Evolutionary conservation across 1,284 basidiomycete genomes (phyloP).

Genomic region (Butyriboletus appendiculatus): DNA sequence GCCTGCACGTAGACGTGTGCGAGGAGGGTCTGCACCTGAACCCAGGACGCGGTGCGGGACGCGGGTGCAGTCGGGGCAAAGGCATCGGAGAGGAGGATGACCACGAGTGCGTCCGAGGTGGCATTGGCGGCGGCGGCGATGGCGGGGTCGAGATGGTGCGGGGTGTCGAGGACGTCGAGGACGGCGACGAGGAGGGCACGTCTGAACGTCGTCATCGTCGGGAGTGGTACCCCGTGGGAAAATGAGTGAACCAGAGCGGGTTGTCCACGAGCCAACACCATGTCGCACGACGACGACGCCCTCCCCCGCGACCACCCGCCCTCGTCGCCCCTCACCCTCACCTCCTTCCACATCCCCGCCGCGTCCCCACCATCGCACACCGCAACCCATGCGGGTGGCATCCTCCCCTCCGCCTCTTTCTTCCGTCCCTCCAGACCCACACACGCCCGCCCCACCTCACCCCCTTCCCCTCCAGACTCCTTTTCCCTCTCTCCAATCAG

Average conservation of each 20-base stretch:
- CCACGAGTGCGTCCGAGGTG: conserved; percentile 52
- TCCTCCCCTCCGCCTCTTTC: conserved; percentile 73
- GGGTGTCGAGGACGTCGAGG: conserved; percentile 48
- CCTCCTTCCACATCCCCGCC: conserved; percentile 26
- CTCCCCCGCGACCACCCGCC: conserved; percentile 21
- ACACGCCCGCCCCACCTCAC: conserved; percentile 38
- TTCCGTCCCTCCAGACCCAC: conserved; percentile 65
- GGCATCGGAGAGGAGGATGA: conserved; percentile 61
- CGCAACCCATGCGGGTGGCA: conserved; percentile 66
- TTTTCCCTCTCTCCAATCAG: conserved; percentile 18
- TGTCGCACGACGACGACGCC: not conserved
- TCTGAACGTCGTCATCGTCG: conserved; percentile 6
- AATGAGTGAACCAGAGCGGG: not conserved
- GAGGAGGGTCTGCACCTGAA: conserved; percentile 63
- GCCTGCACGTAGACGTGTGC: conserved; percentile 77
- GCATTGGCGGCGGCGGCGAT: conserved; percentile 50
- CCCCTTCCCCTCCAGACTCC: conserved; percentile 19
- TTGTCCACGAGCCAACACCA: not conserved
- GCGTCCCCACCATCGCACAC: conserved; percentile 54
- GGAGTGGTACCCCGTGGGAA: conserved; percentile 18
- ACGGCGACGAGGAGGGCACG: conserved; percentile 53
- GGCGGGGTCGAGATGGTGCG: conserved; percentile 53
- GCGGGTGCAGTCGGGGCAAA: conserved; percentile 45
- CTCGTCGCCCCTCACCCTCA: conserved; percentile 31
- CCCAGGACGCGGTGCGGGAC: conserved; percentile 55